phyloP scores from a whole-genome alignment of 208 protist genomes.

The Naegleria fowleri region DNA sequence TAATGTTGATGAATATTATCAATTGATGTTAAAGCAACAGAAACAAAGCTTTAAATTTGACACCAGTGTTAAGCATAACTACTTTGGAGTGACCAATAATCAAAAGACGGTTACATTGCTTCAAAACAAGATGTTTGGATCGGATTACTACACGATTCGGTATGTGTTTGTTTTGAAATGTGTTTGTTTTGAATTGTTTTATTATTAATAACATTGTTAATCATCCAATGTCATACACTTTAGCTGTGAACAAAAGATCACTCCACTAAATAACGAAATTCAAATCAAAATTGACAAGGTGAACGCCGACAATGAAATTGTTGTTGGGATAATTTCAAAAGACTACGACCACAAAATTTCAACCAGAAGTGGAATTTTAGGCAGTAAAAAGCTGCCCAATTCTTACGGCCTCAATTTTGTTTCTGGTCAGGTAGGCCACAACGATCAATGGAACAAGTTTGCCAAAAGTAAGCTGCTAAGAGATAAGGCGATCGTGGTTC shows the following conservation, averaged over 20 bases:
- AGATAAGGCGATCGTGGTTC: neutral
- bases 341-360: neutral
- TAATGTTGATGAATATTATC: neutral
- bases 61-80: neutral
- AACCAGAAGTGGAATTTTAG: neutral
- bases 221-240: too few relatives aligned
- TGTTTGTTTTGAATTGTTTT: too few relatives aligned
- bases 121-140: neutral
- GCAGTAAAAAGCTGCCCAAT: neutral
- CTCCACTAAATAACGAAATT: neutral
- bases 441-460: neutral
- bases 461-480: neutral
- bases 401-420: neutral
- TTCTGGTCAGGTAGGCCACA: neutral
- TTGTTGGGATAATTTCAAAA: neutral
- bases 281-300: neutral
- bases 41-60: neutral
- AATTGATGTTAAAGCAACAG: neutral
- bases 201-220: too few relatives aligned
- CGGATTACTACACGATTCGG: neutral
- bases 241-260: conserved; percentile 6
- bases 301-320: neutral
- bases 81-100: neutral
- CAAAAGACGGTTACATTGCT: neutral
- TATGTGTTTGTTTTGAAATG: too few relatives aligned